A percentile compares a stretch with the other conserved stretches of the same genome.
Evolutionary conservation across 805 yeast species (phyloP).

Genomic region (Hanseniaspora meyeri): DNA sequence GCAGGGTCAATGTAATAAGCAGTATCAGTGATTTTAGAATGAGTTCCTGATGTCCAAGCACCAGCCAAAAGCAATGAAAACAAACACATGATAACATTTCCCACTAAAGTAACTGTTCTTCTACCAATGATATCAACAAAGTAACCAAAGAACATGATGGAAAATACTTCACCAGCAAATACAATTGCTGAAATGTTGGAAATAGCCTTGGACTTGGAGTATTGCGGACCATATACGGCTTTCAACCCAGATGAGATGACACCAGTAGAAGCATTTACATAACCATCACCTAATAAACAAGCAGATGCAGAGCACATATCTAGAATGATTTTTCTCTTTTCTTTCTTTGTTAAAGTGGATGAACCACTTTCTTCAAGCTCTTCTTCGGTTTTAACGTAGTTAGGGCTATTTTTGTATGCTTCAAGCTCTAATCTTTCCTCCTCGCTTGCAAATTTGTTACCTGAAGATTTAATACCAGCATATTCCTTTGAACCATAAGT

Average conservation of each 20-base stretch:
- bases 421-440: slow-evolving; percentile 7
- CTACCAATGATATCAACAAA: slow-evolving; percentile 71
- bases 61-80: slow-evolving; percentile 74
- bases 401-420: slow-evolving; percentile 3
- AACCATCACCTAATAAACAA: slow-evolving; percentile 74
- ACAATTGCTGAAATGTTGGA: slow-evolving; percentile 78
- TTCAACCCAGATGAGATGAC: slow-evolving; percentile 63
- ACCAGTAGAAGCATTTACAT: slow-evolving; percentile 73
- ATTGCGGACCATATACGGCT: slow-evolving; percentile 51
- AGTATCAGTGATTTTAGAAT: slow-evolving; percentile 36
- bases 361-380: slow-evolving; percentile 1
- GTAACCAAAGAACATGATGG: slow-evolving; percentile 71
- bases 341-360: not conserved
- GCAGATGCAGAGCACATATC: slow-evolving; percentile 14
- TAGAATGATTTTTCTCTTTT: slow-evolving; percentile 7
- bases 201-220: slow-evolving; percentile 54
- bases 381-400: slow-evolving; percentile 5
- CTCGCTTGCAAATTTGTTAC: not conserved
- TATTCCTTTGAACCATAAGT: slow-evolving; percentile 5
- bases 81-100: slow-evolving; percentile 63
- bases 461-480: not conserved
- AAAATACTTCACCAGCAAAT: slow-evolving; percentile 84
- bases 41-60: slow-evolving; percentile 64
- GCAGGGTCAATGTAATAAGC: slow-evolving; percentile 73
- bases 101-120: slow-evolving; percentile 68